Percentiles rank a stretch among this genome's conserved stretches.
Conservation (phyloP, 2,329 filamentous ascomycete genomes). For the Exophiala spinifera region DNA sequence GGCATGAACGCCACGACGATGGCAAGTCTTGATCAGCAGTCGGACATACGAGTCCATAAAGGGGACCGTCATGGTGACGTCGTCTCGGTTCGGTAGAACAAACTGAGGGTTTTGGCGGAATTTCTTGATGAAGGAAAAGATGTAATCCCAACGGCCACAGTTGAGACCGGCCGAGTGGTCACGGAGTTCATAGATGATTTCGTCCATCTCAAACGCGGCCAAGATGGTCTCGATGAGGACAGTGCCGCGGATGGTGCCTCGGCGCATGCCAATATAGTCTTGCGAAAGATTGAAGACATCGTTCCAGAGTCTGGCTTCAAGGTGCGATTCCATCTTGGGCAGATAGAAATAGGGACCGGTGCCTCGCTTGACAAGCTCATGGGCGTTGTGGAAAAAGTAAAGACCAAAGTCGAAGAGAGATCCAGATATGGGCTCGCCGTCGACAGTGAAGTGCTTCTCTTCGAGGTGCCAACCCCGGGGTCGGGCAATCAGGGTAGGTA, state of each 20-base stretch:
- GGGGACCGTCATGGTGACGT: constrained; percentile 94
- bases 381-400: constrained; percentile 98
- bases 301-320: constrained; percentile 97
- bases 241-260: constrained; percentile 90
- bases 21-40: constrained; percentile 96
- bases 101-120: constrained; percentile 94
- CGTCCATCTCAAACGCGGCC: constrained; percentile 98
- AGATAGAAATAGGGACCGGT: constrained; percentile 96
- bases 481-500: constrained; percentile 89
- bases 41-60: constrained; percentile 99
- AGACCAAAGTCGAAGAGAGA: constrained; percentile 95
- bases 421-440: constrained; percentile 90
- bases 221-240: constrained; percentile 97
- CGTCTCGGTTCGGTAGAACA: constrained; percentile 83
- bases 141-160: constrained; percentile 99
- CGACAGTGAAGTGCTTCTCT: constrained; percentile 95
- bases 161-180: constrained; percentile 96
- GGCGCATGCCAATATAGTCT: constrained; percentile 83
- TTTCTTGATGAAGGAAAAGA: constrained; percentile 99
- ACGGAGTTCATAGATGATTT: constrained; percentile 98
- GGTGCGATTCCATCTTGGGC: constrained; percentile 96
- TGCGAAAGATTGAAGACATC: constrained; percentile 95
- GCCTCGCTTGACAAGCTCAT: constrained; percentile 79
- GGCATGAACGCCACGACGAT: constrained; percentile 92
- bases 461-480: constrained; percentile 97